Base-by-base conservation (phyloP, 1,284 basidiomycete genomes). In the Phaffia rhodozyma region DNA sequence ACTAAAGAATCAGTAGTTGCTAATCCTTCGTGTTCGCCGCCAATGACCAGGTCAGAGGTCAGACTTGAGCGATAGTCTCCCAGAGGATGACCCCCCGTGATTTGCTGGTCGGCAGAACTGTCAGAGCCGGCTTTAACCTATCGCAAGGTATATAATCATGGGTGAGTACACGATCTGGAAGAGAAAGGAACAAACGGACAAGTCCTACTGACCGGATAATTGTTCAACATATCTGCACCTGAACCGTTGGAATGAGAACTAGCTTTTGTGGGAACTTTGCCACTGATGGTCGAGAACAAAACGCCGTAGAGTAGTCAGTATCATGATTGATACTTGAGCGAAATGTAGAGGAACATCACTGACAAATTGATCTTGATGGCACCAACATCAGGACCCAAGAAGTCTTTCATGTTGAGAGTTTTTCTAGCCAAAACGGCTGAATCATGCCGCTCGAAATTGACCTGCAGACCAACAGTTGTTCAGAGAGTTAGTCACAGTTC, bases 391-490 rank as follows among this genome's bases (percentile, higher is more conserved):
- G 87, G 87, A 11, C 94, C 94, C 30, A 98, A 81, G 29, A 97
- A 89, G 73, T 97, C 94, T 56, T 91, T 86, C 27, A 91, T 91
- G 72, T 97, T 94, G 64, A 98, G 80, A 21, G 93, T 89, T 74
- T 96, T 96, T 66, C 93, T 83, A 43, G 94, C 94, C 32, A 90
- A 81, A 63, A 97, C 88, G 51, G 94, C 96, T 73, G 97, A 93
- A 73, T 97, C 96, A 55, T 97, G 80, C 63, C 91, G 86, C 76
- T 98, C 94, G 75, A 96, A 98, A 75, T 98, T 98, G 79, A 97
- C 87, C 58, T 59, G n/a, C 23, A 32, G 18, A 13, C 18, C 11
- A 9, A 53, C 18, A n/a, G 2, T 7, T 4, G 29, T 27, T 6
- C 13, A 43, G 0, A 64, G 48, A 67, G 47, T 49, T 47, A 53